Percentiles rank a stretch among this genome's conserved stretches.
Evolutionary conservation across 805 yeast genomes (phyloP).

Genomic region (Saccharomycopsis fermentans): DNA sequence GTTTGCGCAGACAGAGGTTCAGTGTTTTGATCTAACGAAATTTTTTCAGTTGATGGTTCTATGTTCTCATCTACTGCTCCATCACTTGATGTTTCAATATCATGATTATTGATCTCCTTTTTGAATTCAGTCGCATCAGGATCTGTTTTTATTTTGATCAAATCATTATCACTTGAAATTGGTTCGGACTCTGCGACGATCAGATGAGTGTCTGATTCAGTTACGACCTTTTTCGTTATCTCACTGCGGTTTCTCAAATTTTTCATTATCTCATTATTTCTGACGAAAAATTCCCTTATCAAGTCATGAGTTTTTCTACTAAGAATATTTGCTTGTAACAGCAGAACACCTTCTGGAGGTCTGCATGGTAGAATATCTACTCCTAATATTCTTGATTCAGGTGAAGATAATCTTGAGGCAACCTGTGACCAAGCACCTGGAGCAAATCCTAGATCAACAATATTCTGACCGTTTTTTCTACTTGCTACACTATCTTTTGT

Average conservation of each 20-base stretch:
- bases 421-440: conserved; percentile 96
- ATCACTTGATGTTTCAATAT: not conserved
- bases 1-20: not conserved
- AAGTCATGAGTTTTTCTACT: conserved; percentile 50
- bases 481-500: not conserved
- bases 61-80: not conserved
- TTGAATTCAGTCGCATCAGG: not conserved
- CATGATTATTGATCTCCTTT: not conserved
- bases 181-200: not conserved
- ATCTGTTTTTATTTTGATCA: no score
- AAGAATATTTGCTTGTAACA: conserved; percentile 83
- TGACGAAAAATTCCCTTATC: conserved; percentile 41
- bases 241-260: conserved; percentile 4
- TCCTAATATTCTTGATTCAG: conserved; percentile 52
- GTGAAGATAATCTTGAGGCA: conserved; percentile 32
- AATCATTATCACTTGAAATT: not conserved
- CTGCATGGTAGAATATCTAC: conserved; percentile 70
- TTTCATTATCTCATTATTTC: conserved; percentile 11
- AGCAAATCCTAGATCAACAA: conserved; percentile 85
- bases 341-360: conserved; percentile 73
- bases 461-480: conserved; percentile 27
- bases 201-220: not conserved
- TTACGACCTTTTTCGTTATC: not conserved
- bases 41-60: not conserved
- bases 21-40: not conserved